Evolutionary conservation across 805 yeast genomes (phyloP).

Genomic region (Myxozyma nipponensis): DNA sequence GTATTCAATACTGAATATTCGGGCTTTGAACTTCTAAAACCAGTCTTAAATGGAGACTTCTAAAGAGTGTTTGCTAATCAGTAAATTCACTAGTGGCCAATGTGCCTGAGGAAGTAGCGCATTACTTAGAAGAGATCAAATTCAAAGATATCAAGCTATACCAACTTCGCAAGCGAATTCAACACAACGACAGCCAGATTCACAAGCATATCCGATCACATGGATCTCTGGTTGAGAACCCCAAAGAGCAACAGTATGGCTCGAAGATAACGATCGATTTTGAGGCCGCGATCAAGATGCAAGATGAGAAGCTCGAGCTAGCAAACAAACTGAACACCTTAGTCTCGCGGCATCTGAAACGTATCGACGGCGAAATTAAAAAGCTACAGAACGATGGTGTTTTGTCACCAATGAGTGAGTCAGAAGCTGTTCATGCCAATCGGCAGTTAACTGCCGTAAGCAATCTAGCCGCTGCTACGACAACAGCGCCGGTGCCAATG

Average conservation of each 20-base stretch:
- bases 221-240: conserved; percentile 76
- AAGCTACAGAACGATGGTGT: conserved; percentile 78
- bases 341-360: conserved; percentile 49
- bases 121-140: conserved; percentile 72
- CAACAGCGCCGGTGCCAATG: neutral
- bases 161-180: conserved; percentile 63
- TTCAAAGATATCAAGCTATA: conserved; percentile 61
- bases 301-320: conserved; percentile 70
- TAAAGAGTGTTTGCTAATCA: neutral
- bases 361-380: conserved; percentile 70
- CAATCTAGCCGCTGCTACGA: neutral
- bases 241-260: conserved; percentile 68
- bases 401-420: conserved; percentile 44
- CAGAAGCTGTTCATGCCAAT: conserved; percentile 10
- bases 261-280: conserved; percentile 67
- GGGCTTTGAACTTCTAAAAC: too few species aligned
- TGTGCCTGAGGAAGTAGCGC: conserved; percentile 81
- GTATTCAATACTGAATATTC: conserved; percentile 14
- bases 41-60: too few species aligned
- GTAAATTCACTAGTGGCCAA: conserved; percentile 51
- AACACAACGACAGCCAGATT: conserved; percentile 69
- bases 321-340: conserved; percentile 74
- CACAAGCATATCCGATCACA: conserved; percentile 78
- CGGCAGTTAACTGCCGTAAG: neutral
- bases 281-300: conserved; percentile 55